These are phyloP conservation scores for Beauveria sp. DNA, from an alignment of 2,329 filamentous ascomycete genomes.

Conservation along the genomic window DNA sequence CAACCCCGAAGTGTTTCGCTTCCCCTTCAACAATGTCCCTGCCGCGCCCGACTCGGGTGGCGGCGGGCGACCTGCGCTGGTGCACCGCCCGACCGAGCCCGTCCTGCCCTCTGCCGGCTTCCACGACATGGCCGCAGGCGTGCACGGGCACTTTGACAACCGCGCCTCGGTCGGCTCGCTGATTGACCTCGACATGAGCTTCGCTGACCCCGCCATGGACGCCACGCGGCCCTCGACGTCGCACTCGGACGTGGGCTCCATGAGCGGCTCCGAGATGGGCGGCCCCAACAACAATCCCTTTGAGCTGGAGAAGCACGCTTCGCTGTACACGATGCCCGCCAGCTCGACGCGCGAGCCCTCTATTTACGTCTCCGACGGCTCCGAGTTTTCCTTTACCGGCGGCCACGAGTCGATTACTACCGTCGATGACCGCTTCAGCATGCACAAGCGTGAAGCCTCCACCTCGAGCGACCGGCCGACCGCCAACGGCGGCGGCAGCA, in stretches of 20 bases:
- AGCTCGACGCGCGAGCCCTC: constrained; percentile 42
- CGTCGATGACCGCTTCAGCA: constrained; percentile 9
- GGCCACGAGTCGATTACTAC: constrained; percentile 16
- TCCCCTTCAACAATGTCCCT: constrained; percentile 32
- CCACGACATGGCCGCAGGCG: constrained; percentile 33
- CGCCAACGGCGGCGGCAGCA: constrained; percentile 3
- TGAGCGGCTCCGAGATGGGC: constrained; percentile 48
- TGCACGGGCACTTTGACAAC: constrained; percentile 26
- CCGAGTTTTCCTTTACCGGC: constrained; percentile 36
- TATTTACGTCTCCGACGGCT: constrained; percentile 55
- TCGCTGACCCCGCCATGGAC: constrained; percentile 44
- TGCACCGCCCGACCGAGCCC: constrained; percentile 46
- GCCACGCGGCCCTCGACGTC: constrained; percentile 49
- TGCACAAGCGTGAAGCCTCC: constrained; percentile 11
- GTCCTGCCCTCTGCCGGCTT: constrained; percentile 32
- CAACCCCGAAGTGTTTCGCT: constrained; percentile 44
- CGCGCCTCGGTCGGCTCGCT: constrained; percentile 38
- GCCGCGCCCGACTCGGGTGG: constrained; percentile 13
- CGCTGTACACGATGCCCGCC: constrained; percentile 38
- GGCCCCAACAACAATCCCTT: constrained; percentile 49
- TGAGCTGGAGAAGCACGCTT: constrained; percentile 55
- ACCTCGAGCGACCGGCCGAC: constrained; percentile 11
- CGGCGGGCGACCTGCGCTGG: constrained; percentile 32
- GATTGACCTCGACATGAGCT: constrained; percentile 48
- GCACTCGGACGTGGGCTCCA: constrained; percentile 49